Evolutionary conservation across 495 filamentous ascomycete genomes (phyloP), one percentile per base, ranked within the genome.

Genomic region (Trichocladium antarcticum): DNA sequence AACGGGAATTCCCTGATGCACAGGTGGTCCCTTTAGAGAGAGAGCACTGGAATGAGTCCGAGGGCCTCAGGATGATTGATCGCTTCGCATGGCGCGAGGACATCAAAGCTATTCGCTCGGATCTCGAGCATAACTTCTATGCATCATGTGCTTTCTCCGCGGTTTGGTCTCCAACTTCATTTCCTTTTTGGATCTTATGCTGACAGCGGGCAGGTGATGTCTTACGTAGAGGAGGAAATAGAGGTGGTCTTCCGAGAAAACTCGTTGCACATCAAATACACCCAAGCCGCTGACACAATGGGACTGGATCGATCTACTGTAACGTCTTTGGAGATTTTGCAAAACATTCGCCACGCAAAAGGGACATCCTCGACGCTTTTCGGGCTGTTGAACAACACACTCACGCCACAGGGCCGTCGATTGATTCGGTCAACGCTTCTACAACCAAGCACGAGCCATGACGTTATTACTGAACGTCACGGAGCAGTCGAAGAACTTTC

Each of bases 241-340:
- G 57, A 53, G n/a, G 66, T 78, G 44, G 74, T 74, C 1, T 94
- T 96, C 57, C 68, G 76, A 8, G 72, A 75, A 36, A 84, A 89
- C 57, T 87, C 89, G 15, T 74, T 98, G 24, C 80, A 87, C 1
- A 83, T 96, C 58, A 83, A 80, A 53, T 95, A 90, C 55, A 80
- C 85, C 58, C 82, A 86, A n/a, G 88, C 88, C 1, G 84, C 94
- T 59, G 86, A 88, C 16, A 83, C 87, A 0, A 95, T 98, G 92
- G 84, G 89, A 68, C 89, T 96, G 53, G 92, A 96, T 61, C 73
- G 88, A 1, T 80, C 84, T 10, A 92, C 93, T 1, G 84, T 94
- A 29, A 74, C 79, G 12, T 85, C 84, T 9, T 71, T 98, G 12
- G 92, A 97, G 63, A 72, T 98, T 19, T 83, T 97, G 7, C 87